phyloP scores from a whole-genome alignment of 2,329 filamentous ascomycete genomes.

The Endoconidiophora polonica region DNA sequence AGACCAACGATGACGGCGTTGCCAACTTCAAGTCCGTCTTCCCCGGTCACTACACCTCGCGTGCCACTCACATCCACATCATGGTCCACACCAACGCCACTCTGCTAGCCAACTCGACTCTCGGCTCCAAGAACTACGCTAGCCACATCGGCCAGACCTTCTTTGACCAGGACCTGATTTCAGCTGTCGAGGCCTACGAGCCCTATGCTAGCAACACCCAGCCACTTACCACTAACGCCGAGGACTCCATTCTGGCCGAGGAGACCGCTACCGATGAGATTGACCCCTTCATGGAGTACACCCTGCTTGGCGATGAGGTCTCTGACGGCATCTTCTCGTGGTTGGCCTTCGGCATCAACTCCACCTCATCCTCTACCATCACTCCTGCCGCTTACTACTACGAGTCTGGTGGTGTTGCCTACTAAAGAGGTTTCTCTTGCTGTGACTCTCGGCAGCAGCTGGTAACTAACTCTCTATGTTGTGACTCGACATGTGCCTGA shows the following conservation, averaged over 20 bases:
- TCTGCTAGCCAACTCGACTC: slow-evolving; percentile 32
- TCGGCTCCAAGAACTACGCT: slow-evolving; percentile 28
- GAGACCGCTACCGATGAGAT: slow-evolving; percentile 31
- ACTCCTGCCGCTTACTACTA: slow-evolving; percentile 21
- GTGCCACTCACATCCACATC: slow-evolving; percentile 26
- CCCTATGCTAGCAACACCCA: slow-evolving; percentile 31
- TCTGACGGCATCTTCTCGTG: slow-evolving; percentile 36
- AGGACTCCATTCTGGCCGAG: slow-evolving; percentile 31
- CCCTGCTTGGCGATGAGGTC: slow-evolving; percentile 34
- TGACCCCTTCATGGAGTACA: slow-evolving; percentile 42
- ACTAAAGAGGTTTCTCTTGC: slow-evolving; percentile 10
- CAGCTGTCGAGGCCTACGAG: slow-evolving; percentile 27
- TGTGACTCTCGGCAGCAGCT: background rate
- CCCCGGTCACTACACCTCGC: slow-evolving; percentile 27
- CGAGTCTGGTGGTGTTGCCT: slow-evolving; percentile 20
- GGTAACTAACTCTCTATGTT: background rate
- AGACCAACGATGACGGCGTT: slow-evolving; percentile 24
- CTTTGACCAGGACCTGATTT: slow-evolving; percentile 39
- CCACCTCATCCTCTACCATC: slow-evolving; percentile 15
- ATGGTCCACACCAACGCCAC: slow-evolving; percentile 20
- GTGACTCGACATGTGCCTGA: too few relatives aligned
- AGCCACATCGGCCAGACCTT: slow-evolving; percentile 47
- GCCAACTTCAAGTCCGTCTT: slow-evolving; percentile 26
- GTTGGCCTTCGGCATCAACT: slow-evolving; percentile 35
- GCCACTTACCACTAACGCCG: slow-evolving; percentile 29